Base-by-base conservation (phyloP, 495 filamentous ascomycete genomes). In the Aeminium ludgeri region DNA sequence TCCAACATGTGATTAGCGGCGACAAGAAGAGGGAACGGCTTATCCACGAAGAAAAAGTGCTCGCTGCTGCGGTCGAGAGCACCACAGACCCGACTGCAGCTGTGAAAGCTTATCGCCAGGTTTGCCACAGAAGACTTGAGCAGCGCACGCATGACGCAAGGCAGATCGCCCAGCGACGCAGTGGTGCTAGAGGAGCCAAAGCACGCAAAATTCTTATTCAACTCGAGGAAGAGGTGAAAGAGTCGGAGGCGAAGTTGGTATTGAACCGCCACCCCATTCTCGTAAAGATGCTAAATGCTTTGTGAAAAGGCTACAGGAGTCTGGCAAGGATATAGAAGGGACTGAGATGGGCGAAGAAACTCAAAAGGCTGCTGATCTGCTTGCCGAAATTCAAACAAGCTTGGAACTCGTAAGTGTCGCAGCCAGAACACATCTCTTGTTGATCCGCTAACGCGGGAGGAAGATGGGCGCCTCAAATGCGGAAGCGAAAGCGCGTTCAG, bases 111-210 rank as follows among this genome's bases (percentile, higher is more conserved):
- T 65, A 78, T 36, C 66, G 81, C 19, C 63, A 67, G 45, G 51
- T 86, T 12, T 61, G 64, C 6, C 66, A 77, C 54, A 62, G 74
- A 46, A 60, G 74, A 17, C 63, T 75, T 30, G 28, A 70, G 41
- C 69, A 68, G 46, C 65, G 74, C 15, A 55, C 84, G 2, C 77
- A 78, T 38, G 64, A 80, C 25, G 68, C 73, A 5, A 71, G 79
- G 45, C 82, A 81, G 49, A 78, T 78, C 50, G 80, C 80, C n/a
- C 63, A 65, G 27, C 50, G 82, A 19, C 65, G 79, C 38, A 85
- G 79, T 48, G 82, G 82, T 15, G 69, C 78, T 0, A 63, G 82
- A 44, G 82, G 82, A 0, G 50, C 78, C 33, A 71, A 78, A 40
- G 81, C 82, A 0, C 63, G 82, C 20, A 86, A 86, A 52, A 70